Base-by-base conservation (phyloP, 2,329 filamentous ascomycete species). In the Neofusicoccum kwambonambiense region DNA sequence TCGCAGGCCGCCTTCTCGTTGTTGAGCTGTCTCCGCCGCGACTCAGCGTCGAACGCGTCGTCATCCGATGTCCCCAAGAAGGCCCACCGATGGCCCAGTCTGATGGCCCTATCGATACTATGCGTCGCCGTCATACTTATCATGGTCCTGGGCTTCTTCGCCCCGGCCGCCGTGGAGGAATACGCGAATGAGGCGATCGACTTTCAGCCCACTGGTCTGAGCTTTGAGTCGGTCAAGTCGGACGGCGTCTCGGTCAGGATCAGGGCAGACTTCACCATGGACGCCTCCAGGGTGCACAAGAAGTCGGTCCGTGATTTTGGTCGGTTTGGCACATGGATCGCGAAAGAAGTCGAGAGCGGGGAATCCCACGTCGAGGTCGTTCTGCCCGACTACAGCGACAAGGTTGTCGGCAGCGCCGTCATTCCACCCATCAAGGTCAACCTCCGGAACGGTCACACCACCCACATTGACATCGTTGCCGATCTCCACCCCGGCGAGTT, bases 141-240 rank as follows among this genome's bases (percentile, higher is more conserved):
- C 70, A 88, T 97, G 65, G 78, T 90, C 15, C 80, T 94, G 64
- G 92, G 89, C 15, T 97, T 97, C 78, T 85, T 96, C 62, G 86
- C 90, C 0, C 93, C 94, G 1, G 88, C 90, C 15, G 87, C 89
- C 7, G 87, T 96, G 11, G 88, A 96, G 77, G 86, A 92, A 74
- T 99, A 99, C 77, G 91, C 90, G 56, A 90, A 94, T 77, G 84
- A 93, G 76, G 92, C 93, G 3, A 84, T 89, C 27, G 87, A 94
- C 17, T 86, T 99, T 69, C 87, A 93, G 73, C 92, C 95, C 1
- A 93, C 90, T 5, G 90, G 89, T 69, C 79, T 99, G 19, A 92
- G 93, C 1, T 88, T 99, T 66, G 90, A 95, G 72, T 92, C 90
- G 2, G 90, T 97, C 69, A 97, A 92, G 0, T 74, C 87, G 7